Evolutionary conservation across 2,329 filamentous ascomycete species (phyloP).

Genomic region (Westerdykella sp.): DNA sequence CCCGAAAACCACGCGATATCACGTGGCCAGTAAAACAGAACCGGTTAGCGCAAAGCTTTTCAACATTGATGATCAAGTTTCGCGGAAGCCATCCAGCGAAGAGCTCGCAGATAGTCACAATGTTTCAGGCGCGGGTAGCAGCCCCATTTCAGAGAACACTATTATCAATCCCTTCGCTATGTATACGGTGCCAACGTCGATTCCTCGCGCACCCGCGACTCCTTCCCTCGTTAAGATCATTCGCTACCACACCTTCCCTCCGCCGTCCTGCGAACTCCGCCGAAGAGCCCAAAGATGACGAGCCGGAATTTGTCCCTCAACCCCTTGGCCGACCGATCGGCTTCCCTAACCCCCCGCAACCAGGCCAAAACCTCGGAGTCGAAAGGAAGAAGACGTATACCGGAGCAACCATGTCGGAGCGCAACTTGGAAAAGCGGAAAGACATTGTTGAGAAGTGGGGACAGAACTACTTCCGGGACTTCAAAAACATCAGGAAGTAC

Average conservation of each 20-base stretch:
- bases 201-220: conserved; percentile 9
- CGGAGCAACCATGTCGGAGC: conserved; percentile 27
- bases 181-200: conserved; percentile 12
- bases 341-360: conserved; percentile 62
- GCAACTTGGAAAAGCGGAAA: conserved; percentile 66
- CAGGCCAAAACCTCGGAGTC: conserved; percentile 76
- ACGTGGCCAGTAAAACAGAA: too few relatives aligned
- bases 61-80: neutral
- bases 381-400: conserved; percentile 45
- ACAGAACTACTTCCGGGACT: conserved; percentile 93
- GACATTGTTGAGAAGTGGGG: conserved; percentile 70
- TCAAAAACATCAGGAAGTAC: conserved; percentile 71
- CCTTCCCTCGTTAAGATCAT: conserved; percentile 11
- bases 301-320: conserved; percentile 44
- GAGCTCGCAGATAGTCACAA: conserved; percentile 8
- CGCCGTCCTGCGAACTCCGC: conserved; percentile 14
- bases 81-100: neutral
- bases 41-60: neutral
- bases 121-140: conserved; percentile 30
- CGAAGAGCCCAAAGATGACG: conserved; percentile 12
- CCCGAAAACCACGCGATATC: neutral
- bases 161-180: conserved; percentile 11
- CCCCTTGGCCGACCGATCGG: conserved; percentile 71
- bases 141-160: conserved; percentile 11
- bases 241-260: conserved; percentile 20